Evolutionary conservation across 2,329 filamentous ascomycete species (phyloP).

Genomic region (Cladosporium sp.): DNA sequence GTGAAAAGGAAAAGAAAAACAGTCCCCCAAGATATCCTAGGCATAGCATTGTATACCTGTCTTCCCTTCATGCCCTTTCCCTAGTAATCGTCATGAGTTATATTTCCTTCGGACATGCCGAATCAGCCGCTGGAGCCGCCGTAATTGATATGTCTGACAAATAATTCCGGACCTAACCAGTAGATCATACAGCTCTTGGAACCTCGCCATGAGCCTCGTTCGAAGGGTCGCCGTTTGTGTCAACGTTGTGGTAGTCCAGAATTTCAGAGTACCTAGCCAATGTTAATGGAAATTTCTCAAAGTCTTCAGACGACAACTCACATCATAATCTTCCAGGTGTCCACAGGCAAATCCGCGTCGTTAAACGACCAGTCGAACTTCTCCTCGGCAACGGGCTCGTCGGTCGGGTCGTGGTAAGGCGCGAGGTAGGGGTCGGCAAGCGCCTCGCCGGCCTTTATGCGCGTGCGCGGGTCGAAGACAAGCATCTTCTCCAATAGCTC

Average conservation of each 20-base stretch:
- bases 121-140: neutral
- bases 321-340: constrained; percentile 99
- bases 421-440: constrained; percentile 90
- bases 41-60: constrained; percentile 18
- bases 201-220: constrained; percentile 12
- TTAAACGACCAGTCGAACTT: constrained; percentile 99
- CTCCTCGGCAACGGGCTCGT: constrained; percentile 92
- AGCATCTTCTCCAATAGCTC: constrained; percentile 95
- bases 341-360: constrained; percentile 92
- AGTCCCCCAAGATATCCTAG: constrained; percentile 14
- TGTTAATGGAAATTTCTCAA: constrained; percentile 3
- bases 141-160: neutral
- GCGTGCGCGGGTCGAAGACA: constrained; percentile 96
- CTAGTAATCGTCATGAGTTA: constrained; percentile 3
- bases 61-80: constrained; percentile 7
- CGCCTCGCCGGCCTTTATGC: constrained; percentile 82
- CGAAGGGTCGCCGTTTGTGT: constrained; percentile 45
- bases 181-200: constrained; percentile 8
- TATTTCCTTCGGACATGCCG: neutral
- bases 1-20: constrained; percentile 7
- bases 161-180: neutral
- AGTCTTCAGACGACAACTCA: constrained; percentile 49
- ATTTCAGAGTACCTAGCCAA: constrained; percentile 89
- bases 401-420: constrained; percentile 95
- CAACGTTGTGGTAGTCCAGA: constrained; percentile 96